Evolutionary conservation across 495 filamentous ascomycete genomes (phyloP).

Genomic region (Penicillium canariense): DNA sequence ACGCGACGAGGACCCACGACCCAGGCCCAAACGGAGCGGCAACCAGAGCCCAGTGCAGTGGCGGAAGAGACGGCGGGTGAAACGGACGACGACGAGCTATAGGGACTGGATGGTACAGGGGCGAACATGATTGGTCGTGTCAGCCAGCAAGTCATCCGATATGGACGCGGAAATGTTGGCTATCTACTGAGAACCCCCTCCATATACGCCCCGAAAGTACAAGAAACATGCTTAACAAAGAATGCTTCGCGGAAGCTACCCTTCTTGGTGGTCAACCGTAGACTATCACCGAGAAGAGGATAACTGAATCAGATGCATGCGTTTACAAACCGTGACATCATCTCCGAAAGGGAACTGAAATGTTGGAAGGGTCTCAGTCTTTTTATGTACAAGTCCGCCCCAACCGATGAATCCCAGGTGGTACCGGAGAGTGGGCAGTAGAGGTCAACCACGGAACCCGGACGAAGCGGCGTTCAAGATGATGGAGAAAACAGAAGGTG

Average conservation of each 20-base stretch:
- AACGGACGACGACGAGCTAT: slow-evolving; percentile 55
- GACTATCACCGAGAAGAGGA: neutral
- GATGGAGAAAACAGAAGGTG: slow-evolving; percentile 22
- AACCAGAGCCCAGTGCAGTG: slow-evolving; percentile 9
- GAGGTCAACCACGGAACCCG: slow-evolving; percentile 26
- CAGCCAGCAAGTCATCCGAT: neutral
- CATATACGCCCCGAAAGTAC: too few relatives aligned
- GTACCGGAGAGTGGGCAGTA: slow-evolving; percentile 23
- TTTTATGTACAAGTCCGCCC: slow-evolving; percentile 47
- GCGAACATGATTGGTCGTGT: neutral
- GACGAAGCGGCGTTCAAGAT: slow-evolving; percentile 22
- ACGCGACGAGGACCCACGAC: slow-evolving; percentile 11
- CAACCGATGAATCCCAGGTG: slow-evolving; percentile 26
- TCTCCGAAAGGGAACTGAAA: slow-evolving; percentile 23
- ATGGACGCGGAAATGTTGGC: too few relatives aligned
- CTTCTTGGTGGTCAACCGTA: neutral
- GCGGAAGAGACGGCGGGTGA: slow-evolving; percentile 43
- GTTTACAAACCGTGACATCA: neutral
- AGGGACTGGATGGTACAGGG: slow-evolving; percentile 4
- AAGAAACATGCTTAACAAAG: neutral
- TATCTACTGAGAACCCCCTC: too few relatives aligned
- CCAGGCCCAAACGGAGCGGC: neutral
- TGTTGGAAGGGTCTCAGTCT: slow-evolving; percentile 33
- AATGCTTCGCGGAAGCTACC: too few relatives aligned
- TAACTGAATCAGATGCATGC: too few relatives aligned